These are phyloP conservation scores for Chamaecrista fasciculata DNA, from an alignment of 306 rosid genomes.

Conservation along the genomic window DNA sequence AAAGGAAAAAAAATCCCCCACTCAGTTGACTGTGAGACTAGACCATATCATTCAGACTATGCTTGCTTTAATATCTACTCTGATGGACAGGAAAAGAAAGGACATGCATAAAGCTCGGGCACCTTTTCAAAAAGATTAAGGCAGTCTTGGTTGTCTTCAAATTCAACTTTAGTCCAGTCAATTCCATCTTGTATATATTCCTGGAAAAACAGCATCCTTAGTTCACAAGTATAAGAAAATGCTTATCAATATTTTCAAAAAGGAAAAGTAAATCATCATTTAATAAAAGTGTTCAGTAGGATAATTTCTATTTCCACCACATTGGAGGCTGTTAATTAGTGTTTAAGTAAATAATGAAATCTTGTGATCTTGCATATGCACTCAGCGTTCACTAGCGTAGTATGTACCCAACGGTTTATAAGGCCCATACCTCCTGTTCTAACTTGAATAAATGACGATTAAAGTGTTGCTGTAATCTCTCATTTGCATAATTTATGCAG, in stretches of 20 bases:
- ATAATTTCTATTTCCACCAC: neutral
- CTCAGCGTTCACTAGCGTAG: neutral
- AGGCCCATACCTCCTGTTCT: conserved; percentile 4
- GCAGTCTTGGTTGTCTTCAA: conserved; percentile 93
- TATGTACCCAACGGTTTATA: neutral
- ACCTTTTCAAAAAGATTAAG: conserved; percentile 93
- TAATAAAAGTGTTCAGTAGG: neutral
- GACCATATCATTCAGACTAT: neutral
- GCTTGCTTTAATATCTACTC: neutral
- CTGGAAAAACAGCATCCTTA: conserved; percentile 32
- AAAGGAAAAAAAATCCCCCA: neutral
- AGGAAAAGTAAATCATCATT: neutral
- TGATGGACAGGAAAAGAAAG: neutral
- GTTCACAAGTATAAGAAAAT: neutral
- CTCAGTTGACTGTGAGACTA: neutral
- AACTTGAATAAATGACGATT: conserved; percentile 17
- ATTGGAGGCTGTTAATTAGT: neutral
- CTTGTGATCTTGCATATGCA: neutral
- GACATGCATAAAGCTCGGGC: neutral
- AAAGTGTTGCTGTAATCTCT: conserved; percentile 11
- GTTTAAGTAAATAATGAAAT: neutral
- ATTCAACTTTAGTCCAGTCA: conserved; percentile 93
- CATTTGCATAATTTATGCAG: conserved; percentile 19
- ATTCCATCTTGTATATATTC: conserved; percentile 92
- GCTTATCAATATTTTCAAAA: neutral